These are phyloP conservation scores for Coniophora puteana DNA, from an alignment of 1,284 basidiomycete species.

Conservation along the genomic window DNA sequence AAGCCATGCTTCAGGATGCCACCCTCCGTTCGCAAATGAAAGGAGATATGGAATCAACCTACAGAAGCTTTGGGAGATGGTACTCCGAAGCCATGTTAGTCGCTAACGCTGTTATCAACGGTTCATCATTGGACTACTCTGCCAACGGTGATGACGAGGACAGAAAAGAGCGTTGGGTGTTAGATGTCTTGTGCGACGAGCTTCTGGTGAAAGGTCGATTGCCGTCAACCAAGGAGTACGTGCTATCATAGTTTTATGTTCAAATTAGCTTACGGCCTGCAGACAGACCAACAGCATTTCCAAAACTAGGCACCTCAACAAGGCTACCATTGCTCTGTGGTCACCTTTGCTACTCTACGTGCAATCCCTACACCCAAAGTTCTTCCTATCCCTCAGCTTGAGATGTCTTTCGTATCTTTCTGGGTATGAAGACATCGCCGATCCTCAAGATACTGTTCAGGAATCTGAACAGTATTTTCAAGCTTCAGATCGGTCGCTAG, in stretches of 20 bases:
- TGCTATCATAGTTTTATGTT: constrained; percentile 2
- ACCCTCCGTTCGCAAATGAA: constrained; percentile 54
- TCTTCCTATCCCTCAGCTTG: constrained; percentile 39
- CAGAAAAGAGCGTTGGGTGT: constrained; percentile 55
- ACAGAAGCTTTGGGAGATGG: constrained; percentile 68
- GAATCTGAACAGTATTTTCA: too few species aligned
- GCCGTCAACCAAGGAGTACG: constrained; percentile 77
- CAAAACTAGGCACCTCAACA: constrained; percentile 47
- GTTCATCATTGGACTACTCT: constrained; percentile 30
- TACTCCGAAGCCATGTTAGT: constrained; percentile 67
- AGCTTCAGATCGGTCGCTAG: constrained; percentile 58
- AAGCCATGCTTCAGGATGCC: constrained; percentile 55
- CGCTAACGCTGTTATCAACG: constrained; percentile 44
- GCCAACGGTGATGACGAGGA: constrained; percentile 34
- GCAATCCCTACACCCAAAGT: constrained; percentile 49
- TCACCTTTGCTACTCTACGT: constrained; percentile 63
- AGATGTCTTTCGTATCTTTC: constrained; percentile 11
- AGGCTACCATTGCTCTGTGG: constrained; percentile 64
- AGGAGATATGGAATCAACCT: constrained; percentile 41
- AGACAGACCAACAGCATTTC: constrained; percentile 41
- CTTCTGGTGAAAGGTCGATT: constrained; percentile 69
- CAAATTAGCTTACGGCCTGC: constrained; percentile 4
- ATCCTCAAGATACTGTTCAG: constrained; percentile 29
- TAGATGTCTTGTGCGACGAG: constrained; percentile 65
- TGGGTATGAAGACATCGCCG: constrained; percentile 8